Percentiles rank a stretch among this genome's conserved stretches.
phyloP scores from a whole-genome alignment of 331 rosid genomes.

The Pyrus hybrid region DNA sequence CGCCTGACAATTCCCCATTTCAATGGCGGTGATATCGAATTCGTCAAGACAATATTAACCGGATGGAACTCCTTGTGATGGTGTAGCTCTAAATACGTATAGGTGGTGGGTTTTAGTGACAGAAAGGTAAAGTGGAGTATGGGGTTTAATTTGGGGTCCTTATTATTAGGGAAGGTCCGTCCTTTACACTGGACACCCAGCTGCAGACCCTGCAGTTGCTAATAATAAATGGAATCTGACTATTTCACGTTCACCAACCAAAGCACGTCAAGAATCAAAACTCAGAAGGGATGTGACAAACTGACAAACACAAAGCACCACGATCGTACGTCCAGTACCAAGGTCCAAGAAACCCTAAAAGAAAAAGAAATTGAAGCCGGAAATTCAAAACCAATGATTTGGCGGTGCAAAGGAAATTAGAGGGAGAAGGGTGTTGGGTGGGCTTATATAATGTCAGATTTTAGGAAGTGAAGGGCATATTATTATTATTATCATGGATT shows the following conservation, averaged over 20 bases:
- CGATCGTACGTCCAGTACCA: not conserved
- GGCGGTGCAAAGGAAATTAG: not conserved
- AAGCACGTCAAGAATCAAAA: conserved; percentile 6
- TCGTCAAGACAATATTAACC: not conserved
- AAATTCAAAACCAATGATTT: not conserved
- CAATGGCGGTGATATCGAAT: too few relatives aligned
- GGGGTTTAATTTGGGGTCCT: not conserved
- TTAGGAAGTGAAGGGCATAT: not conserved
- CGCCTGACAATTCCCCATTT: conserved; percentile 92
- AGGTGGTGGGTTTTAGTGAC: not conserved
- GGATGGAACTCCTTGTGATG: not conserved
- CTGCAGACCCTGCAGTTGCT: not conserved
- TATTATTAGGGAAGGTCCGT: not conserved
- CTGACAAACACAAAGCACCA: not conserved
- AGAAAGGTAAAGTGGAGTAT: conserved; percentile 4
- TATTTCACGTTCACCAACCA: not conserved
- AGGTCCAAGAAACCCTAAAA: not conserved
- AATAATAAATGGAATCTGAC: conserved; percentile 2
- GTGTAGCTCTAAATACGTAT: not conserved
- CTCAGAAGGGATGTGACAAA: conserved; percentile 2
- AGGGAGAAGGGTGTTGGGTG: not conserved
- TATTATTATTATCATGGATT: not conserved
- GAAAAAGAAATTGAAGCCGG: not conserved
- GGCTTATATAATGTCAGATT: not conserved
- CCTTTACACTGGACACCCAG: not conserved